These are phyloP conservation scores for Fusarium buharicum DNA, from an alignment of 2,329 filamentous ascomycete genomes.

Conservation along the genomic window DNA sequence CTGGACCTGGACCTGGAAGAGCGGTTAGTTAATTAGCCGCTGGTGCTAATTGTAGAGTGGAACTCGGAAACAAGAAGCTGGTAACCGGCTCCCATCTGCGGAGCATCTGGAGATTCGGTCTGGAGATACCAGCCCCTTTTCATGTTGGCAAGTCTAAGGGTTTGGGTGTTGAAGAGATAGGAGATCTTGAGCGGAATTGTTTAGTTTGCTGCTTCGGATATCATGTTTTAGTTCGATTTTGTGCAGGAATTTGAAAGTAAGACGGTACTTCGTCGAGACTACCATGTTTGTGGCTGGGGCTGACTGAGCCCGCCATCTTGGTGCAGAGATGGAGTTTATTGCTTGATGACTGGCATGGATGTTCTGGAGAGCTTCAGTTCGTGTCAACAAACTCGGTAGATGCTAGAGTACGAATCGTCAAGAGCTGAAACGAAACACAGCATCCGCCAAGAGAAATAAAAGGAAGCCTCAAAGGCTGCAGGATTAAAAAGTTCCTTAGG, in stretches of 20 bases:
- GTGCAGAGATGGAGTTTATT: slow-evolving; percentile 9
- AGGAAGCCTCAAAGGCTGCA: slow-evolving; percentile 45
- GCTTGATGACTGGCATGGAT: slow-evolving; percentile 27
- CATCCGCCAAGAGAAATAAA: slow-evolving; percentile 34
- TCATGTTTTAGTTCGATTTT: neutral
- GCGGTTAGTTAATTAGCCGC: slow-evolving; percentile 35
- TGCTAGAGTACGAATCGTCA: neutral
- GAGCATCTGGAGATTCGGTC: slow-evolving; percentile 41
- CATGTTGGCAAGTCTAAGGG: slow-evolving; percentile 3
- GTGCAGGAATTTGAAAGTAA: slow-evolving; percentile 12
- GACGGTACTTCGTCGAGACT: slow-evolving; percentile 4
- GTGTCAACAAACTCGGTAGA: neutral
- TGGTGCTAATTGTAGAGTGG: slow-evolving; percentile 39
- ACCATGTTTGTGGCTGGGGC: slow-evolving; percentile 27
- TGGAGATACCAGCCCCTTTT: slow-evolving; percentile 42
- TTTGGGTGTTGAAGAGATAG: neutral
- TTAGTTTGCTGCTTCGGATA: neutral
- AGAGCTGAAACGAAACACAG: slow-evolving; percentile 3
- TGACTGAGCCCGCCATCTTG: slow-evolving; percentile 12
- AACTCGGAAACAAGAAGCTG: slow-evolving; percentile 39
- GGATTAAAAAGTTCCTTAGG: slow-evolving; percentile 40
- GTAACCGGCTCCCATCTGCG: slow-evolving; percentile 38
- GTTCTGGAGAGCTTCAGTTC: neutral
- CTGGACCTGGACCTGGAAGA: slow-evolving; percentile 1
- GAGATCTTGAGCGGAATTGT: neutral